These are phyloP conservation scores for Cicer bijugum DNA, from an alignment of 306 rosid species.

Conservation along the genomic window DNA sequence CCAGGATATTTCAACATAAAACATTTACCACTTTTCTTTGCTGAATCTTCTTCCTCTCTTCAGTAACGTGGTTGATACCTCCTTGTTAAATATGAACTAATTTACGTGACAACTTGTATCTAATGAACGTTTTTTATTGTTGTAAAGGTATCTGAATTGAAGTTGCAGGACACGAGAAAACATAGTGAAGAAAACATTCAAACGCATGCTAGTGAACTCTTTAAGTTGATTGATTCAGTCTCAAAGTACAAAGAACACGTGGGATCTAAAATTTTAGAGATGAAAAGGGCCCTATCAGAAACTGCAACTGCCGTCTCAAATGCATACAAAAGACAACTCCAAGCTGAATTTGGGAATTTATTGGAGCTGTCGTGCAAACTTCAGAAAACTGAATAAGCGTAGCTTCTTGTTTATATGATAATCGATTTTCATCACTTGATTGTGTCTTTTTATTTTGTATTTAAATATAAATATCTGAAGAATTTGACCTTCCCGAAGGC, in stretches of 20 bases:
- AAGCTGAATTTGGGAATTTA: conserved; percentile 43
- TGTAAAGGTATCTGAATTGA: conserved; percentile 63
- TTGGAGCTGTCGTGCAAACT: conserved; percentile 27
- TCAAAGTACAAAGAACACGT: conserved; percentile 66
- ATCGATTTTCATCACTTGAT: background rate
- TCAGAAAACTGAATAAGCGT: conserved; percentile 1
- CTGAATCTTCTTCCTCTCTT: conserved; percentile 14
- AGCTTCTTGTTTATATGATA: background rate
- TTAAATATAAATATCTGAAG: too few relatives aligned
- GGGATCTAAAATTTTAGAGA: conserved; percentile 61
- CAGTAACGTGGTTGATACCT: background rate
- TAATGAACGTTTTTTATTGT: conserved; percentile 39
- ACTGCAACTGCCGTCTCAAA: conserved; percentile 62
- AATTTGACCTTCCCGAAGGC: too few relatives aligned
- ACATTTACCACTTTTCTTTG: background rate
- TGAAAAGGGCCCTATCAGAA: conserved; percentile 62
- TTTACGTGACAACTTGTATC: conserved; percentile 31
- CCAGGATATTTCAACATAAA: conserved; percentile 5
- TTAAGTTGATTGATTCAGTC: conserved; percentile 61
- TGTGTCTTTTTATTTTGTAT: conserved; percentile 2
- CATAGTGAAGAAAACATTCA: conserved; percentile 70
- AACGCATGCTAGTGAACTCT: conserved; percentile 55
- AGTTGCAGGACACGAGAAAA: conserved; percentile 64
- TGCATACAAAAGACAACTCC: conserved; percentile 54
- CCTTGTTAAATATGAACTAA: conserved; percentile 9